A percentile compares a stretch with the other conserved stretches of the same genome.
phyloP scores from a whole-genome alignment of 805 yeast genomes.

The Saitoella complicata region DNA sequence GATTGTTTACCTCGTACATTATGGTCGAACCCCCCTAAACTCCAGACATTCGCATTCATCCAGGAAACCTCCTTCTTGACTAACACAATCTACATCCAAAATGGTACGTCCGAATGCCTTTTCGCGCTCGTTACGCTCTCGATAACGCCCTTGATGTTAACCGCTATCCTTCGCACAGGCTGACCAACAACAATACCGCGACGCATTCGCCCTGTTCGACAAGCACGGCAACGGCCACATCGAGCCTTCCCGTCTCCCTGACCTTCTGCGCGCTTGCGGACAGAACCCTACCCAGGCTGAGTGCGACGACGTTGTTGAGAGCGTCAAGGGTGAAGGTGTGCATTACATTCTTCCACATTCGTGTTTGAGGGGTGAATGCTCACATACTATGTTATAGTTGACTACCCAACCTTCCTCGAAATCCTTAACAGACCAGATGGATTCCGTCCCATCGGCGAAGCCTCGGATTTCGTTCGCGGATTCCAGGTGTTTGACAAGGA shows the following conservation, averaged over 20 bases:
- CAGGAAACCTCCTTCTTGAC: no score
- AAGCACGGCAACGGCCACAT: conserved; percentile 90
- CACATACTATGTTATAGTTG: conserved; percentile 26
- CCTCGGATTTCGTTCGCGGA: conserved; percentile 84
- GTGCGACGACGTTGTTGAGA: conserved; percentile 42
- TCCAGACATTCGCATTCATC: no score
- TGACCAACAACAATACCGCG: conserved; percentile 18
- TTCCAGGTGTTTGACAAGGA: conserved; percentile 97
- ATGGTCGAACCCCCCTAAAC: no score
- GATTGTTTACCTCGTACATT: no score
- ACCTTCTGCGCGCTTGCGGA: conserved; percentile 88
- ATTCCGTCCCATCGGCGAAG: conserved; percentile 72
- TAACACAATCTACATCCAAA: no score
- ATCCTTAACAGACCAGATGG: conserved; percentile 77
- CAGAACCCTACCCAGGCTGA: conserved; percentile 95
- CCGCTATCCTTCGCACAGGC: no score
- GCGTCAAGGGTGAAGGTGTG: conserved; percentile 20
- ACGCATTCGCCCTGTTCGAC: conserved; percentile 93
- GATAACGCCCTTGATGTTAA: no score
- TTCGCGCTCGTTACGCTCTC: no score
- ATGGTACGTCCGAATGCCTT: no score
- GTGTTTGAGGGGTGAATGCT: no score
- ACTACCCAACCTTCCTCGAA: conserved; percentile 60
- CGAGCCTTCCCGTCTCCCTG: conserved; percentile 72
- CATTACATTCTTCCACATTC: not conserved